A percentile compares a stretch with the other conserved stretches of the same genome.
phyloP scores from a whole-genome alignment of 495 filamentous ascomycete species.

The Hyaloscypha variabilis region DNA sequence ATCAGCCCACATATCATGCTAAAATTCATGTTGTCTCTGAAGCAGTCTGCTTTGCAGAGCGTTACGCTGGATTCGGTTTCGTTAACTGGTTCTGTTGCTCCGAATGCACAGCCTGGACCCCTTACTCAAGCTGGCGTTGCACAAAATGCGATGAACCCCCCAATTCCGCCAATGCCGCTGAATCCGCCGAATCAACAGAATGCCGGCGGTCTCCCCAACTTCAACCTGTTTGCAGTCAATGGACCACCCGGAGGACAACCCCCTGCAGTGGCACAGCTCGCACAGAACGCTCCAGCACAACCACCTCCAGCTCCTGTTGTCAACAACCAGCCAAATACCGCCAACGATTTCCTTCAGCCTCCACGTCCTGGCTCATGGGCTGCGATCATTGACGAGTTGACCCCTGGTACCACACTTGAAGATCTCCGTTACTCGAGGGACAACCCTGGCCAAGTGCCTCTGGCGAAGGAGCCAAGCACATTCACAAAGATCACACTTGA shows the following conservation, averaged over 20 bases:
- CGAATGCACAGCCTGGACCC: conserved; percentile 16
- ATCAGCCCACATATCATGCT: conserved; percentile 42
- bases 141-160: neutral
- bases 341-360: conserved; percentile 15
- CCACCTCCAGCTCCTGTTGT: neutral
- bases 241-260: neutral
- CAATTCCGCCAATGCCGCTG: neutral
- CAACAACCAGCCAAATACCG: conserved; percentile 9
- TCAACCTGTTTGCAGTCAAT: neutral
- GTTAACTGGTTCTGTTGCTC: conserved; percentile 34
- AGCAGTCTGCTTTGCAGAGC: conserved; percentile 31
- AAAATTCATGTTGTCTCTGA: conserved; percentile 32
- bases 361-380: conserved; percentile 40
- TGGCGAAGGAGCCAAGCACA: conserved; percentile 1
- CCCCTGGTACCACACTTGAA: conserved; percentile 38
- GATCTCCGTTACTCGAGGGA: conserved; percentile 30
- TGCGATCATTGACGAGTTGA: conserved; percentile 43
- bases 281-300: neutral
- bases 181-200: neutral
- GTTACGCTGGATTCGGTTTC: conserved; percentile 50
- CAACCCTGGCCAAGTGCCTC: conserved; percentile 13
- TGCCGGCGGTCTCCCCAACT: too few species aligned
- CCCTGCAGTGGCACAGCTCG: neutral
- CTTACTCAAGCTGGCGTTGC: conserved; percentile 1
- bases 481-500: conserved; percentile 40